Evolutionary conservation across 2,329 filamentous ascomycete genomes (phyloP), one percentile per base, ranked within the genome.

Genomic region (Rosellinia necatrix): DNA sequence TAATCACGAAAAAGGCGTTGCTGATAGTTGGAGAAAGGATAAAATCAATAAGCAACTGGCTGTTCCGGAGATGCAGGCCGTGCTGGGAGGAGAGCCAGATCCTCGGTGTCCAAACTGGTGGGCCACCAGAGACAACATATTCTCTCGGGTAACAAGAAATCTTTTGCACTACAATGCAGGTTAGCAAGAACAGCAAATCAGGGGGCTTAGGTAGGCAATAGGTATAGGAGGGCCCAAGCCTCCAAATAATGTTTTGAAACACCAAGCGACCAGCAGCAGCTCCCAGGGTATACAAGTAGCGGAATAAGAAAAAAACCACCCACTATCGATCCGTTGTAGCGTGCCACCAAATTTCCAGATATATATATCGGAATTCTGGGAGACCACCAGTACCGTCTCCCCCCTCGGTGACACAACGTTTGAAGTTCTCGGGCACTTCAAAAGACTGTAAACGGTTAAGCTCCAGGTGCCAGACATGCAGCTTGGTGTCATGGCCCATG

Each of bases 381-480:
- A 64, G 13, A 71, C 50, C 8, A 70, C 49, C 1, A 71, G 53
- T 4, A 68, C 61, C 3, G 53, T 65, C 6, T 71, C 65, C n/a
- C 60, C n/a, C 65, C 41, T 70, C 68, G 3, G 62, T 54, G 24
- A 66, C 53, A 25, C 64, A 69, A 21, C 68, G 65, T 52, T 64
- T 62, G 19, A 69, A 62, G 9, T 59, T 49, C 25, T 65, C 57
- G 2, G 68, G 67, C 6, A 69, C 46, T 40, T 64, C 47, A 27
- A 65, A 56, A 0, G 65, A 64, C 38, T 62, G 43, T 15, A 66
- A 52, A 6, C 57, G 58, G 43, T 70, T 61, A 5, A 62, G 50
- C 13, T 67, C 63, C 19, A 71, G 56, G 54, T 71, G 68, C 69
- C 69, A 71, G 13, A 63, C 68, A 30, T 71, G 62, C 19, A 71